Base-by-base conservation (phyloP, 805 yeast genomes). In the Cyberlindnera samutprakarnensis region DNA sequence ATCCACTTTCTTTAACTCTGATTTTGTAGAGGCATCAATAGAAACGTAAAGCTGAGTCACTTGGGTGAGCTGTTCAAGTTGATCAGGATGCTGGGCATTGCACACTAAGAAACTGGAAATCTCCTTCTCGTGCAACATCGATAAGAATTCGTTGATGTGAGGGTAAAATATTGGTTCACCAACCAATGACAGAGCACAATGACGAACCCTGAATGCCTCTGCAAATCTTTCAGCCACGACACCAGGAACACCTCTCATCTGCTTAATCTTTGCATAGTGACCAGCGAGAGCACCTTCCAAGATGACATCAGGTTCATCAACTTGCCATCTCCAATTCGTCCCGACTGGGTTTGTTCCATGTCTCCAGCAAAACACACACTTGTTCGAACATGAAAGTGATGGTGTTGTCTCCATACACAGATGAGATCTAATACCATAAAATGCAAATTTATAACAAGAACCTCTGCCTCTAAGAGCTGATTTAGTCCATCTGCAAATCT, bases 301-400 rank as follows among this genome's bases (percentile, higher is more conserved):
- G 31, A 87, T 84, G 38, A 66, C 77, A 44, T 84, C 88, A 0
- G 96, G 96, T 14, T 80, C 78, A 56, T 87, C 96, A 11, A 86
- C 83, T 49, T 86, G 90, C 96, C 96, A 87, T 49, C 96, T 66
- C 96, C 96, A 87, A 38, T 80, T 79, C 18, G 94, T 87, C 13
- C 95, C 95, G 2, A 88, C 96, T 0, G 96, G 96, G 51, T 87
- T 88, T 3, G 96, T 87, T 30, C 96, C 96, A 57, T 87, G 96
- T 54, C 96, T 72, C 96, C 96, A 87, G 61, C 96, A 87, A 52
- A 87, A 87, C 5, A 88, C 96, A 68, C 96, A 87, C 55, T 87
- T 87, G 53, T 87, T 87, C 5, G 96, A 85, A 57, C 96, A 87
- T 7, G 95, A 90, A 37, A 87, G 64, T 2, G 94, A 80, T 1